Evolutionary conservation across 768 basidiomycete species (phyloP).

Genomic region (Russula sp.): DNA sequence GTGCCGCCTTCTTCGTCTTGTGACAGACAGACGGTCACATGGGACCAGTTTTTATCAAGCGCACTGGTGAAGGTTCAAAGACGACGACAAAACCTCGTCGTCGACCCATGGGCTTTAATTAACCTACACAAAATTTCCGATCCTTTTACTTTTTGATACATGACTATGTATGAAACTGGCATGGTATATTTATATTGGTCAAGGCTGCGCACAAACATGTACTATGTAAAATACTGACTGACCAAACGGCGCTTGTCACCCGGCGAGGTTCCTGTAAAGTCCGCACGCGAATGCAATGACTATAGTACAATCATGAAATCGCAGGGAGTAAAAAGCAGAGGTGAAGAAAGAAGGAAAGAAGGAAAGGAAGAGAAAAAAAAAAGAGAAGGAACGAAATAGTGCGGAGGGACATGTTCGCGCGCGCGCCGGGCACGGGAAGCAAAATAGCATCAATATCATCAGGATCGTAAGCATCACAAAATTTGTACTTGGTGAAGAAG

Average conservation of each 20-base stretch:
- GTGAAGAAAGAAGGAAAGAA: not conserved
- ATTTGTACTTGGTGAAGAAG: not conserved
- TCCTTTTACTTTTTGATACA: not conserved
- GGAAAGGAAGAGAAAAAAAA: not conserved
- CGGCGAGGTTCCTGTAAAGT: not conserved
- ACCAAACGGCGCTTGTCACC: slow-evolving; percentile 5
- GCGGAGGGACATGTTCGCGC: not conserved
- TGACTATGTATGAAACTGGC: not conserved
- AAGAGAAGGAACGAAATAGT: too few species aligned
- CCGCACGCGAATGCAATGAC: slow-evolving; percentile 16
- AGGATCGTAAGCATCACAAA: slow-evolving; percentile 18
- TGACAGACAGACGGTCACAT: too few species aligned
- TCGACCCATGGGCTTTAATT: not conserved
- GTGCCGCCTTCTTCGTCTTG: not conserved
- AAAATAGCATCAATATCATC: slow-evolving; percentile 16
- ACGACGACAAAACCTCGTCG: not conserved
- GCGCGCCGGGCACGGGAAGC: slow-evolving; percentile 15
- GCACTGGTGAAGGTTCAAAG: not conserved
- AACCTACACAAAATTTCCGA: not conserved
- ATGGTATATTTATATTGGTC: slow-evolving; percentile 19
- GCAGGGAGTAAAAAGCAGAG: not conserved
- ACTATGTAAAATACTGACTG: not conserved
- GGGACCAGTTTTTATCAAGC: not conserved
- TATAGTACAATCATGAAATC: slow-evolving; percentile 19
- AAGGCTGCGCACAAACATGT: slow-evolving; percentile 1